Base-by-base conservation (phyloP, 2,329 filamentous ascomycete genomes). In the Aspergillus sp. region DNA sequence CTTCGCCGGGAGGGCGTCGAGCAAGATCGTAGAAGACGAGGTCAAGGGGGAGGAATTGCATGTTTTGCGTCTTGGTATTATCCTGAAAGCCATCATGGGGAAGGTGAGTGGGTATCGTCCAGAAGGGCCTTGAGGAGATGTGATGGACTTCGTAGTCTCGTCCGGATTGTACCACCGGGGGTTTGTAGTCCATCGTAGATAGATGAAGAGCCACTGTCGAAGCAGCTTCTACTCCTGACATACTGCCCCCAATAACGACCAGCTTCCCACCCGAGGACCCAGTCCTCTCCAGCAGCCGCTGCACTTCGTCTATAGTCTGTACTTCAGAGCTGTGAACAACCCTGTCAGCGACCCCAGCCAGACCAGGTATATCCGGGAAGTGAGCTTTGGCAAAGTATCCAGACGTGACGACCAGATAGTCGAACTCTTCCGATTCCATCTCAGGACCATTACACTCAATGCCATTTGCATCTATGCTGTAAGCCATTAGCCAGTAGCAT, bases 161-260 rank as follows among this genome's bases (percentile, higher is more conserved):
- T n/a, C 19, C 42, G 6, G 19, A 21, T 66, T 84, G 87, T 0
- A 87, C 84, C 0, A 84, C 83, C 8, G 39, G 15, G 8, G 47
- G 50, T 0, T 52, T 17, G 70, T 89, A 79, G 11, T 76, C 74
- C 2, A 83, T 83, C 5, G 86, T 86, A 0, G 90, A 93, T 1
- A 94, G 74, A 63, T 92, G 86, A 4, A 86, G 81, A 10, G 90
- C 90, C 53, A 93, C 84, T 2, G 88, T 87, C 8, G 86, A 88
- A 0, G 90, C 88, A 52, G 89, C 88, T 77, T 96, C 91, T 5
- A 90, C 85, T 0, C 90, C 91, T 2, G 90, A 94, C 83, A 95
- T 92, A 68, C 92, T 90, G 0, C 90, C 91, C 0, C 91, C 91
- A 1, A 92, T 85, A 0, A 96, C 81, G 1, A 92, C 80, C 15